Conservation (phyloP, 164 flowering plant genomes). For the Magnolia changhungtana region DNA sequence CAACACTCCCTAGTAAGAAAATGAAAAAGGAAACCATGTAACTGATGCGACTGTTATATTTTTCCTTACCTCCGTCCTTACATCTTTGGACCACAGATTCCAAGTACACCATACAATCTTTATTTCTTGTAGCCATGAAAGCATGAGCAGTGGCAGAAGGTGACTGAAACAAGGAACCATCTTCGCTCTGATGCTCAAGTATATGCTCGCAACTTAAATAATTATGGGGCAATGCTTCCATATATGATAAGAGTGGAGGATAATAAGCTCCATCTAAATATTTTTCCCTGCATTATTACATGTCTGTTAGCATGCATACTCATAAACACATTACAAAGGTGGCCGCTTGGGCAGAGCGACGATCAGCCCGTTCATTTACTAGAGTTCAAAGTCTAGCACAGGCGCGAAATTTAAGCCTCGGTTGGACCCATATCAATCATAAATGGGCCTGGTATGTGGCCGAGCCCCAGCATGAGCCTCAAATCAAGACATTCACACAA, state of each 20-base stretch:
- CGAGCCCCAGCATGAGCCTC: too few relatives aligned
- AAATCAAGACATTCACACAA: too few relatives aligned
- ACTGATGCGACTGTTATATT: background rate
- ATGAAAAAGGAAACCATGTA: background rate
- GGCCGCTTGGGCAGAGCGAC: too few relatives aligned
- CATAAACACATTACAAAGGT: background rate
- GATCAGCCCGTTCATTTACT: too few relatives aligned
- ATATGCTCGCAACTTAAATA: slow-evolving; percentile 10
- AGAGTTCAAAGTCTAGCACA: too few relatives aligned
- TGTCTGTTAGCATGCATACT: background rate
- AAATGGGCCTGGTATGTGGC: too few relatives aligned
- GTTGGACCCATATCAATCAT: too few relatives aligned
- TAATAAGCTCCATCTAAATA: slow-evolving; percentile 4
- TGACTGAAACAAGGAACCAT: slow-evolving; percentile 43
- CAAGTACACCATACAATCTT: slow-evolving; percentile 23
- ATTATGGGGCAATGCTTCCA: slow-evolving; percentile 32
- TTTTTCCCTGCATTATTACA: slow-evolving; percentile 23
- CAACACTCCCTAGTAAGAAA: background rate
- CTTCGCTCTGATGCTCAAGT: slow-evolving; percentile 19
- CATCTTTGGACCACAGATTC: slow-evolving; percentile 30
- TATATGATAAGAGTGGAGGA: slow-evolving; percentile 26
- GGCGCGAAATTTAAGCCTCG: too few relatives aligned
- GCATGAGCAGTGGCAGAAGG: slow-evolving; percentile 43
- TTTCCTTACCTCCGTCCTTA: slow-evolving; percentile 25
- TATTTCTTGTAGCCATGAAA: slow-evolving; percentile 31